Percentiles rank a stretch among this genome's conserved stretches.
Evolutionary conservation across 2,329 filamentous ascomycete genomes (phyloP).

Genomic region (Dothideomycetes sp.): DNA sequence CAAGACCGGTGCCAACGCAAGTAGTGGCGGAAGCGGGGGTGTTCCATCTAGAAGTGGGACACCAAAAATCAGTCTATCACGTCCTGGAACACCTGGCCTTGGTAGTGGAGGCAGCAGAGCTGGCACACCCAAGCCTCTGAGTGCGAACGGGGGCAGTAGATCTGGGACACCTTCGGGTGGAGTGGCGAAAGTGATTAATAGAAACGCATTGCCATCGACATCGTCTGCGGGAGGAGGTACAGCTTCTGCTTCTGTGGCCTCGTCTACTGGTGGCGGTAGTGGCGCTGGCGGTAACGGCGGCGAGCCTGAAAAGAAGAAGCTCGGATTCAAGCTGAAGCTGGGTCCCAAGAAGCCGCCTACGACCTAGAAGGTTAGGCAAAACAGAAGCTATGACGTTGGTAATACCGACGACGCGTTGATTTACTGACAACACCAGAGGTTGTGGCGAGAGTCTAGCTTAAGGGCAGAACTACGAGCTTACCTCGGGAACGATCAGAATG

Average conservation of each 20-base stretch:
- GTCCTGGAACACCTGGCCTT: neutral
- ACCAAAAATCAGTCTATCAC: neutral
- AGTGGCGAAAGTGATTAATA: neutral
- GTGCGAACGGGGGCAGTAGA: neutral
- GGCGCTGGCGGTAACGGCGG: conserved; percentile 2
- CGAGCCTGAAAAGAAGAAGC: conserved; percentile 7
- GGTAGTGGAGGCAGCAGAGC: neutral
- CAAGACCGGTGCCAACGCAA: too few species aligned
- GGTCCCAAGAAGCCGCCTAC: conserved; percentile 5
- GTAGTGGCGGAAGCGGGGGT: neutral
- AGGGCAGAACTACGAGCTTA: too few species aligned
- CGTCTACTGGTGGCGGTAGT: conserved; percentile 2
- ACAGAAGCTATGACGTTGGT: too few species aligned
- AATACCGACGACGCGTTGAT: too few species aligned
- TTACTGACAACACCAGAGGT: too few species aligned
- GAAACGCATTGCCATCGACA: neutral
- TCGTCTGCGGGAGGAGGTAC: conserved; percentile 1
- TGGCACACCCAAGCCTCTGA: neutral
- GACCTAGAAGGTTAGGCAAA: neutral
- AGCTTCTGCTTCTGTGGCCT: neutral
- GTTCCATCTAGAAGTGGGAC: conserved; percentile 3
- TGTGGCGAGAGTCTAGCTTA: too few species aligned
- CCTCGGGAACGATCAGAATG: too few species aligned
- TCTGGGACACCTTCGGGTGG: neutral
- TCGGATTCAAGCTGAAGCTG: conserved; percentile 9